These are phyloP conservation scores for Tuber brumale DNA, from an alignment of 495 filamentous ascomycete genomes.

Conservation along the genomic window DNA sequence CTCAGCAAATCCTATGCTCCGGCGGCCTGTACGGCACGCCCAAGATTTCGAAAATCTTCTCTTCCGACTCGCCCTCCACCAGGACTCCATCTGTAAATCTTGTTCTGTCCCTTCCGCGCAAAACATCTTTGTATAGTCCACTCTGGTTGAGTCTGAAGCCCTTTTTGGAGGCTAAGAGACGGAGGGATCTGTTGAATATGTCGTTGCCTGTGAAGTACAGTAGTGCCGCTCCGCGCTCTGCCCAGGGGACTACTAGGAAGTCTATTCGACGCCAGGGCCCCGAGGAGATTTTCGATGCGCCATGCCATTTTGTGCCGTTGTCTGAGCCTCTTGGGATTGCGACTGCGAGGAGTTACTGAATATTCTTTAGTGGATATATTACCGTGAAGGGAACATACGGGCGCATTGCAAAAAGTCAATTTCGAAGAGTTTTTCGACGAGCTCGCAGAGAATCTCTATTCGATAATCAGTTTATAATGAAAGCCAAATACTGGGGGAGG, in stretches of 20 bases:
- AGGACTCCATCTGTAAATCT: constrained; percentile 68
- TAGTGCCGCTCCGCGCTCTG: constrained; percentile 77
- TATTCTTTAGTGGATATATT: neutral
- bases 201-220: constrained; percentile 97
- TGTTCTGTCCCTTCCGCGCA: constrained; percentile 53
- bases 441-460: constrained; percentile 43
- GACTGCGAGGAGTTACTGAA: neutral
- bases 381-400: constrained; percentile 25
- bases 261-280: constrained; percentile 48
- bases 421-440: constrained; percentile 58
- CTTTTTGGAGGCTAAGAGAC: constrained; percentile 75
- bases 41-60: constrained; percentile 74
- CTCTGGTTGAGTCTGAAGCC: constrained; percentile 80
- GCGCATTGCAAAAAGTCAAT: constrained; percentile 54
- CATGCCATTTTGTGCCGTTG: constrained; percentile 75
- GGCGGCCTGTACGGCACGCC: constrained; percentile 85
- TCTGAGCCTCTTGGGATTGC: constrained; percentile 38
- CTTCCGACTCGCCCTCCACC: constrained; percentile 71
- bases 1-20: constrained; percentile 68
- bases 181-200: constrained; percentile 87
- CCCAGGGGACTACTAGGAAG: constrained; percentile 73
- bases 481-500: neutral
- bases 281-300: constrained; percentile 63
- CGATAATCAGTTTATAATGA: neutral
- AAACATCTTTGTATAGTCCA: constrained; percentile 69